Evolutionary conservation across 1,139 yeast species (phyloP).

Genomic region (Hansenula lynferdii): DNA sequence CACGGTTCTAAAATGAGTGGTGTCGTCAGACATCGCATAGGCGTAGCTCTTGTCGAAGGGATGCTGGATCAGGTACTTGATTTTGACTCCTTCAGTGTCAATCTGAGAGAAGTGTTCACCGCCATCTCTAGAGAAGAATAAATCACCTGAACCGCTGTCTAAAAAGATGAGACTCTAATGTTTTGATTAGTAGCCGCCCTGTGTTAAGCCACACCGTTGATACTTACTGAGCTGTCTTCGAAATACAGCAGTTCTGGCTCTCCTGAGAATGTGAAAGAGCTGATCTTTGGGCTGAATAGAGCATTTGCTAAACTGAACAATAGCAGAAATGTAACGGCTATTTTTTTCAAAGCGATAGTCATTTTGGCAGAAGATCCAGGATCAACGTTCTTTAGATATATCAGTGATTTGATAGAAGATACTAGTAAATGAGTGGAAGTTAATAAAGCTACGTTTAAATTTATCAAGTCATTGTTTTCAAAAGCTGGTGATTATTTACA

Average conservation of each 20-base stretch:
- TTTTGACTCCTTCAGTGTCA: slow-evolving; percentile 25
- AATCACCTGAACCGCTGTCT: slow-evolving; percentile 24
- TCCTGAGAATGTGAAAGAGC: slow-evolving; percentile 13
- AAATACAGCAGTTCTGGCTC: slow-evolving; percentile 36
- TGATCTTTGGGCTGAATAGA: slow-evolving; percentile 19
- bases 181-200: neutral
- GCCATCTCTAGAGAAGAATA: slow-evolving; percentile 47
- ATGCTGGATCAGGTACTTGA: slow-evolving; percentile 36
- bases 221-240: slow-evolving; percentile 43
- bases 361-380: neutral
- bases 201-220: neutral
- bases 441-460: no score
- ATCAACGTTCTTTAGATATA: no score
- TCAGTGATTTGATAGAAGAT: no score
- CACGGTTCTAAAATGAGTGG: slow-evolving; percentile 43
- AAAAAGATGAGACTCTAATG: slow-evolving; percentile 31
- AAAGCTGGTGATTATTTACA: neutral
- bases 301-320: slow-evolving; percentile 13
- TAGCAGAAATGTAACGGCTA: slow-evolving; percentile 25
- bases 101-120: slow-evolving; percentile 47
- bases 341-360: neutral
- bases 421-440: no score
- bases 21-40: slow-evolving; percentile 39
- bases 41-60: slow-evolving; percentile 44
- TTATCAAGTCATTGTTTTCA: no score